phyloP scores from a whole-genome alignment of 495 filamentous ascomycete genomes.

The Clohesyomyces aquaticus region DNA sequence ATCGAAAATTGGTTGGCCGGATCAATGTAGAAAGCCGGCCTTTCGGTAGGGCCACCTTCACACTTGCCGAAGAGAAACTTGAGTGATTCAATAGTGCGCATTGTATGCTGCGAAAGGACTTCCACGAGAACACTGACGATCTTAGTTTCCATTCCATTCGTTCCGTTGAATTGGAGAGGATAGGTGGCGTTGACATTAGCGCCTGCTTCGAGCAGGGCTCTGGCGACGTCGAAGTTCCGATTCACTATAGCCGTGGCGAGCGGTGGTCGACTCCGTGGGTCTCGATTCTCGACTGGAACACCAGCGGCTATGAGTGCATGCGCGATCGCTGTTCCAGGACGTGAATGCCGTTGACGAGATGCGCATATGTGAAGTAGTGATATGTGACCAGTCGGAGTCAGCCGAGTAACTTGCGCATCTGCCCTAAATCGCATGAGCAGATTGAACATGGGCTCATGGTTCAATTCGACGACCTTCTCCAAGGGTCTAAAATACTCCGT shows the following conservation, averaged over 20 bases:
- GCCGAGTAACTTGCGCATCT: not conserved
- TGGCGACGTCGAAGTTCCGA: conserved; percentile 8
- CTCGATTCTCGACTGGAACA: not conserved
- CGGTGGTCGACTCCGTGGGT: not conserved
- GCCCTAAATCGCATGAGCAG: not conserved
- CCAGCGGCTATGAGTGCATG: not conserved
- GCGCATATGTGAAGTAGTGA: conserved; percentile 4
- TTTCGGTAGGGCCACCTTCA: not conserved
- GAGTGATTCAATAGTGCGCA: conserved; percentile 4
- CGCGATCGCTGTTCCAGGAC: not conserved
- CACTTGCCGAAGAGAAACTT: conserved; percentile 10
- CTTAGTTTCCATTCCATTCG: not conserved
- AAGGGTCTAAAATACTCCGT: conserved; percentile 10
- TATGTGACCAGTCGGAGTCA: conserved; percentile 6
- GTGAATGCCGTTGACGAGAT: not conserved
- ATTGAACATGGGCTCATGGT: conserved; percentile 4
- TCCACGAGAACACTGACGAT: conserved; percentile 6
- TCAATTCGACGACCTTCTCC: not conserved
- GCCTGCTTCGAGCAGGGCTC: conserved; percentile 1
- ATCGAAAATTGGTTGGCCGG: not conserved
- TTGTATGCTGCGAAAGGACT: conserved; percentile 3
- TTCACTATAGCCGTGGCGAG: conserved; percentile 8
- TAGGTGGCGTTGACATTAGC: conserved; percentile 10
- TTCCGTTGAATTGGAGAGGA: conserved; percentile 1
- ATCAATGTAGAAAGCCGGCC: not conserved